Base-by-base conservation (phyloP, 305 asterid genomes). In the Fraxinus albicans region DNA sequence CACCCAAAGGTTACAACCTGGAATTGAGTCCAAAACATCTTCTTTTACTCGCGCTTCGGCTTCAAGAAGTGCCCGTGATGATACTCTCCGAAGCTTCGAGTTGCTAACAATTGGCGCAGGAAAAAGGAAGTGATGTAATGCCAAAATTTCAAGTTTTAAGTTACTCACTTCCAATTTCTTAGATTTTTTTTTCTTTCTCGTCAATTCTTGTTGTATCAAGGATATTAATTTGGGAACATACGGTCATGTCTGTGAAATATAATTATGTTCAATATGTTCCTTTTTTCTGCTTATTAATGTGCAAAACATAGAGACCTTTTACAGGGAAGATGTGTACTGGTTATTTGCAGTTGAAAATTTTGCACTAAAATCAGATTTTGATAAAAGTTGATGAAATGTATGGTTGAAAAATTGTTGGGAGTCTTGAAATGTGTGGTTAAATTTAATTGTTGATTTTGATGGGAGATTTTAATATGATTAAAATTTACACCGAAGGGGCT, bases 11-110 rank as follows among this genome's bases (percentile, higher is more conserved):
- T 38, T 90, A 35, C 99, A 92, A 40, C 93, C 99, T 19, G 97
- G 97, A 8, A 86, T 88, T 4, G 97, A 94, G 79, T 86, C 95
- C 82, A 96, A 92, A 84, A 90, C 99, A 0, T 92, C 98, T 2
- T 85, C 98, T 73, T 94, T 91, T 58, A 84, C 94, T 55, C 97
- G 98, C 33, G 85, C 89, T 53, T 86, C 90, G 4, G 83, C 84
- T 36, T 47, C 92, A 23, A 91, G 92, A 86, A 94, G 94, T 27
- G 82, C 84, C 40, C 92, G 95, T 23, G 97, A 94, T 25, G 98
- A 96, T 44, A 67, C 99, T 82, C 96, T 95, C n/a, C 86, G 97
- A 84, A 94, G 98, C 95, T 95, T 95, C 65, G 99, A 95, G 89
- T 89, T 93, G 81, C 85, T 94, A 78, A 90, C 96, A 4, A 92